These are phyloP conservation scores for Cruciata laevipes DNA, from an alignment of 257 asterid species.

Conservation along the genomic window DNA sequence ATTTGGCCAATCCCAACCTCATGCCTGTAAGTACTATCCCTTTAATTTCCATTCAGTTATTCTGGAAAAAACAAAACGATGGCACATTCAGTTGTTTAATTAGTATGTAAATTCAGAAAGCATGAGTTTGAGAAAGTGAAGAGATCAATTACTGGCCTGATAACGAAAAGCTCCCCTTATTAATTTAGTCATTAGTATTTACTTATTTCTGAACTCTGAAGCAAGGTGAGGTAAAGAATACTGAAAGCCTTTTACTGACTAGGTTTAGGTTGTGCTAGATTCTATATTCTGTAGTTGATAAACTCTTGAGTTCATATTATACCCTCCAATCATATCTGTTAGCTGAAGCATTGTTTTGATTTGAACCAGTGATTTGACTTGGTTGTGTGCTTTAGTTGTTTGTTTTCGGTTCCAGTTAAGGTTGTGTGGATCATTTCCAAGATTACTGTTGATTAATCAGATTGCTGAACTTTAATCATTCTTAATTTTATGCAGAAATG, in stretches of 20 bases:
- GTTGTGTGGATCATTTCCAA: neutral
- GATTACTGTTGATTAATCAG: neutral
- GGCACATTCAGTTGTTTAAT: neutral
- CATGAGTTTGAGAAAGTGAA: neutral
- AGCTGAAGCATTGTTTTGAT: neutral
- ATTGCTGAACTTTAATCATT: constrained; percentile 6
- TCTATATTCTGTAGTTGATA: neutral
- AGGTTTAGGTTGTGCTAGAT: neutral
- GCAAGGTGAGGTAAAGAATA: neutral
- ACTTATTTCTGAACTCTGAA: neutral
- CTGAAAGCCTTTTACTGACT: neutral
- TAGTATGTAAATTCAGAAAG: neutral
- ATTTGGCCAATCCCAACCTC: constrained; percentile 84
- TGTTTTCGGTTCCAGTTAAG: neutral
- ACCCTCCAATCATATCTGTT: neutral
- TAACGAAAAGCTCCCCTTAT: neutral
- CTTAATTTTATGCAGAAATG: constrained; percentile 53
- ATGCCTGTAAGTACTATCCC: constrained; percentile 47
- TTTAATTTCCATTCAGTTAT: no score
- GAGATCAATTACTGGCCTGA: neutral
- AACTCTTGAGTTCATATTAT: neutral
- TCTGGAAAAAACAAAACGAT: no score
- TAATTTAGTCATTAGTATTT: neutral
- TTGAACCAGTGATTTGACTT: neutral
- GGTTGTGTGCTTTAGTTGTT: neutral